Conservation (phyloP, 2,329 filamentous ascomycete species). For the Xylariaceae sp. region DNA sequence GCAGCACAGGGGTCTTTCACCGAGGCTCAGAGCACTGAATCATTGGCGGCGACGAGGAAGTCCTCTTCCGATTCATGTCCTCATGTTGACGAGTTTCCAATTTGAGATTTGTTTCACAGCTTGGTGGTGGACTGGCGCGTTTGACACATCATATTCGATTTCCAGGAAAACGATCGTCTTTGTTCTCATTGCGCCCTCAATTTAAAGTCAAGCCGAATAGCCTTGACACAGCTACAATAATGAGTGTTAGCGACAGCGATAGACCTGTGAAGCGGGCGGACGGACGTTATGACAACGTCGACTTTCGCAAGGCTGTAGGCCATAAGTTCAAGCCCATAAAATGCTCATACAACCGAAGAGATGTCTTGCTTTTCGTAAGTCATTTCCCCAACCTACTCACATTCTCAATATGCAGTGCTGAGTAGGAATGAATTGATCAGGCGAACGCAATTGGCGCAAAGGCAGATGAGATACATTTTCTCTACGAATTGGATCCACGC, state of each 20-base stretch:
- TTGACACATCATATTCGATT: too few relatives aligned
- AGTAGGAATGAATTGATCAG: slow-evolving; percentile 14
- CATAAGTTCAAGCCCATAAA: slow-evolving; percentile 13
- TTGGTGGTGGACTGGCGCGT: too few relatives aligned
- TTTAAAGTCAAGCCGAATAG: too few relatives aligned
- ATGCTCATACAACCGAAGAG: slow-evolving; percentile 35
- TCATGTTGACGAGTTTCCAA: background rate
- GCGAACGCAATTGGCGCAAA: slow-evolving; percentile 38
- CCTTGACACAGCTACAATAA: background rate
- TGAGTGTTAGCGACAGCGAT: slow-evolving; percentile 7
- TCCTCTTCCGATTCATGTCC: background rate
- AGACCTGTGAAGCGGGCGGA: slow-evolving; percentile 13
- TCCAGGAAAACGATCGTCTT: too few relatives aligned
- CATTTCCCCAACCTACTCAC: background rate
- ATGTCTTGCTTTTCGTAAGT: slow-evolving; percentile 39
- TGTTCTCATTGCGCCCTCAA: too few relatives aligned
- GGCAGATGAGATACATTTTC: slow-evolving; percentile 39
- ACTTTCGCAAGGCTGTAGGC: slow-evolving; percentile 15
- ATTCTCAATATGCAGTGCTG: background rate
- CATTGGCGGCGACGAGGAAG: background rate
- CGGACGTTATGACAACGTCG: slow-evolving; percentile 17
- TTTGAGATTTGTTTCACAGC: too few relatives aligned
- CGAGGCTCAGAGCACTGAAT: background rate
- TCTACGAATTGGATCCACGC: slow-evolving; percentile 41
- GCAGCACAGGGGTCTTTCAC: background rate